phyloP scores from a whole-genome alignment of 129 eudicot species.

The Flaveria trinervia region DNA sequence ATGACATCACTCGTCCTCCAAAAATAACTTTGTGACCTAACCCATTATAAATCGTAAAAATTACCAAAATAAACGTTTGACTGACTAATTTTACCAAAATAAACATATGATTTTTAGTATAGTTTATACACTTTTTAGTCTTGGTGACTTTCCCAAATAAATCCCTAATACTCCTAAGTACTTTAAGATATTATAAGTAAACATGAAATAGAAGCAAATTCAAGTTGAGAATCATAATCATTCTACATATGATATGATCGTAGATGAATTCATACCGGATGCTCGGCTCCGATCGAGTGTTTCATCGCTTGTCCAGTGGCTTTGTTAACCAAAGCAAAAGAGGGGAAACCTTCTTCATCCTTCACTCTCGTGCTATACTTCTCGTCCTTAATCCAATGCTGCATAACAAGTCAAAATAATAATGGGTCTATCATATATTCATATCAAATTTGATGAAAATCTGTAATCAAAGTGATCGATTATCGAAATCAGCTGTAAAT shows the following conservation, averaged over 20 bases:
- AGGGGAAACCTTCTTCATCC: slow-evolving; percentile 79
- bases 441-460: not conserved
- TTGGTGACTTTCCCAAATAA: too few relatives aligned
- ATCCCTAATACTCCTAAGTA: too few relatives aligned
- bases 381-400: slow-evolving; percentile 93
- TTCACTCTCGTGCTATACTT: slow-evolving; percentile 73
- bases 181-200: too few relatives aligned
- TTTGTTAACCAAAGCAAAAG: slow-evolving; percentile 77
- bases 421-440: not conserved
- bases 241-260: not conserved
- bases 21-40: too few relatives aligned
- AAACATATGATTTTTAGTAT: too few relatives aligned
- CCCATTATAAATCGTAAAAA: too few relatives aligned
- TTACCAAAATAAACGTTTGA: too few relatives aligned
- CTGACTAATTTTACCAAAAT: too few relatives aligned
- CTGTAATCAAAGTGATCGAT: not conserved
- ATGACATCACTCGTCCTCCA: too few relatives aligned
- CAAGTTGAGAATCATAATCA: not conserved
- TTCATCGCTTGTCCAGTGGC: slow-evolving; percentile 84
- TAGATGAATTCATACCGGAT: slow-evolving; percentile 55
- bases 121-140: too few relatives aligned
- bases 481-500: not conserved
- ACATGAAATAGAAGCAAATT: too few relatives aligned
- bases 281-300: slow-evolving; percentile 67
- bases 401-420: slow-evolving; percentile 1